phyloP scores from a whole-genome alignment of 2,329 filamentous ascomycete genomes.

The Cytospora mali region DNA sequence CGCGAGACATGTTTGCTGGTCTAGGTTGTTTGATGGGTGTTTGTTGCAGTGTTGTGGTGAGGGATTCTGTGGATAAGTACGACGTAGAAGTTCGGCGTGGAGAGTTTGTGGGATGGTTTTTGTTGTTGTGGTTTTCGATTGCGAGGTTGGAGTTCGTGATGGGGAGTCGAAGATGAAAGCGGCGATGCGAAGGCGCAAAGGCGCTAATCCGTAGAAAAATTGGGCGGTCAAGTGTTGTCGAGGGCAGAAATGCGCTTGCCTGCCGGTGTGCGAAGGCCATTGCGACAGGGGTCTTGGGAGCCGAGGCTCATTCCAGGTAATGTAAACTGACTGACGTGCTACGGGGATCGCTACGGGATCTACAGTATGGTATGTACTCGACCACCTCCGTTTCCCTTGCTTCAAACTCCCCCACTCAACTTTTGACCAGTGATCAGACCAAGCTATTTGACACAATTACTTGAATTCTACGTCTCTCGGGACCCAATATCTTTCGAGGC shows the following conservation, averaged over 20 bases:
- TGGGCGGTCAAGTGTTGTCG: constrained; percentile 26
- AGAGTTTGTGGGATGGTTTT: not conserved
- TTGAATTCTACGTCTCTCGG: not conserved
- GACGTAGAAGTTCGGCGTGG: too few species aligned
- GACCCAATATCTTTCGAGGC: not conserved
- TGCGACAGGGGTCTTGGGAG: constrained; percentile 12
- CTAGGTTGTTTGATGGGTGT: not conserved
- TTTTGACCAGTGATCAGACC: not conserved
- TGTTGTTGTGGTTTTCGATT: not conserved
- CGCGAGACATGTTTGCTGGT: constrained; percentile 61
- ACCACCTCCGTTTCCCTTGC: not conserved
- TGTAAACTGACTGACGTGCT: constrained; percentile 10
- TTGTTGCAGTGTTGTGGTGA: too few species aligned
- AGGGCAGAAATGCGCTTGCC: constrained; percentile 25
- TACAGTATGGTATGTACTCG: too few species aligned
- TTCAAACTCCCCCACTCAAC: not conserved
- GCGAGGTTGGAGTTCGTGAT: not conserved
- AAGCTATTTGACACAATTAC: not conserved
- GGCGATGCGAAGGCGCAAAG: not conserved
- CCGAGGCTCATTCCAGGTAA: constrained; percentile 22
- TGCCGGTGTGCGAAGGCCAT: constrained; percentile 10
- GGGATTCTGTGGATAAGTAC: not conserved
- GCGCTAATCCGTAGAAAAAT: constrained; percentile 22
- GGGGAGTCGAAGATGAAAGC: constrained; percentile 6
- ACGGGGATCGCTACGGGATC: too few species aligned